These are phyloP conservation scores for Fagus sylvatica DNA, from an alignment of 306 rosid species.

Conservation along the genomic window DNA sequence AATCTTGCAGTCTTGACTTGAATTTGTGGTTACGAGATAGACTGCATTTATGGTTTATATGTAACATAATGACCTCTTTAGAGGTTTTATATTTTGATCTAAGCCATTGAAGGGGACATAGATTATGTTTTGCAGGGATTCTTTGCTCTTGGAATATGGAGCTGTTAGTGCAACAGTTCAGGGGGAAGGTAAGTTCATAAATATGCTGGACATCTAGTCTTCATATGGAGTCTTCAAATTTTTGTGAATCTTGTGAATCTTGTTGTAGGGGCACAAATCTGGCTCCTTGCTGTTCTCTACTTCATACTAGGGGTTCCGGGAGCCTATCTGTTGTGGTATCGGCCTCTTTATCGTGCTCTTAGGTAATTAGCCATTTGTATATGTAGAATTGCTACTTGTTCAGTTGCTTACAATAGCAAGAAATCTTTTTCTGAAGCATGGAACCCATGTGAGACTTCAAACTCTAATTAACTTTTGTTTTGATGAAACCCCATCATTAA, in stretches of 20 bases:
- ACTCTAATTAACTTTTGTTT: no score
- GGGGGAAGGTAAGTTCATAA: constrained; percentile 72
- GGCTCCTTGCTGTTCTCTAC: constrained; percentile 93
- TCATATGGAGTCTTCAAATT: constrained; percentile 20
- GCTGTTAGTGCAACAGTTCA: constrained; percentile 86
- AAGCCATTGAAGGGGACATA: constrained; percentile 17
- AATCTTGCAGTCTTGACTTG: constrained; percentile 5
- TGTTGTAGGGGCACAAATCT: constrained; percentile 75
- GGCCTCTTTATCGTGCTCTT: constrained; percentile 86
- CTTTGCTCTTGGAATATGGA: constrained; percentile 87
- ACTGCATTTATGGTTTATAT: constrained; percentile 12
- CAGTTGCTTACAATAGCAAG: constrained; percentile 9
- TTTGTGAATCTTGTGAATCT: constrained; percentile 26
- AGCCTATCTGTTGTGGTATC: constrained; percentile 90
- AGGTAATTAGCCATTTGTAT: constrained; percentile 47
- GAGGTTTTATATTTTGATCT: constrained; percentile 13
- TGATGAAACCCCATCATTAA: no score
- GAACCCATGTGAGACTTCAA: no score
- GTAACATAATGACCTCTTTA: neutral
- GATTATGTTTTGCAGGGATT: constrained; percentile 57
- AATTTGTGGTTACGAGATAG: constrained; percentile 12
- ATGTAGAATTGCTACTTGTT: neutral
- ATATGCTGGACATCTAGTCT: constrained; percentile 14
- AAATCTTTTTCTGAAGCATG: no score
- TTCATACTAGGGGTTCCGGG: constrained; percentile 94